A percentile compares a stretch with the other conserved stretches of the same genome.
These are phyloP conservation scores for Salvia splendens DNA, from an alignment of 257 asterid genomes.

Conservation along the genomic window DNA sequence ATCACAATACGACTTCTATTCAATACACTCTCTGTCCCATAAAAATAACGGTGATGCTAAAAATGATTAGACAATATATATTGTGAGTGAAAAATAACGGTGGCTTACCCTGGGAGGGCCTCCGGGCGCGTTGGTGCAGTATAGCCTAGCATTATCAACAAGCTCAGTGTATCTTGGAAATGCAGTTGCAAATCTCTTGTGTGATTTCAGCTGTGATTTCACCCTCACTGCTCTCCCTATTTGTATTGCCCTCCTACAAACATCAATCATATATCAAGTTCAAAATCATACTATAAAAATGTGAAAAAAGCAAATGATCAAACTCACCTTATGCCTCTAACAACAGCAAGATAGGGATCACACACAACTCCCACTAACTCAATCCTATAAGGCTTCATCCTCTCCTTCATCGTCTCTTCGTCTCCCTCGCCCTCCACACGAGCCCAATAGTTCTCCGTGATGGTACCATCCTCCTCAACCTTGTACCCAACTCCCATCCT, in stretches of 20 bases:
- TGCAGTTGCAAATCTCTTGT: slow-evolving; percentile 86
- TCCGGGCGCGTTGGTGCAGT: slow-evolving; percentile 61
- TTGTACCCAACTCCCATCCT: slow-evolving; percentile 91
- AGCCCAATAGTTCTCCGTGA: slow-evolving; percentile 82
- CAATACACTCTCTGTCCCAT: too few relatives aligned
- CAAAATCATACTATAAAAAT: not conserved
- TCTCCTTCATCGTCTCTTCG: slow-evolving; percentile 30
- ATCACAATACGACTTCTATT: not conserved
- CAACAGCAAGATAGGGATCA: slow-evolving; percentile 85
- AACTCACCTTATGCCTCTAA: slow-evolving; percentile 85
- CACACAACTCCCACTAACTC: slow-evolving; percentile 94
- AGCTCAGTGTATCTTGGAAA: slow-evolving; percentile 64
- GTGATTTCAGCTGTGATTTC: slow-evolving; percentile 76
- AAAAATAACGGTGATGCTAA: too few relatives aligned
- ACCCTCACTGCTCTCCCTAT: slow-evolving; percentile 92
- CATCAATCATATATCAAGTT: not conserved
- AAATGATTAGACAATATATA: too few relatives aligned
- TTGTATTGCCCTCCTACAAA: slow-evolving; percentile 80
- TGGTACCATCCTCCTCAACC: slow-evolving; percentile 69
- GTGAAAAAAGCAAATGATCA: not conserved
- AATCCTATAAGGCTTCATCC: slow-evolving; percentile 67
- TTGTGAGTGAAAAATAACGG: too few relatives aligned
- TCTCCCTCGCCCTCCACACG: slow-evolving; percentile 38
- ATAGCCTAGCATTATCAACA: slow-evolving; percentile 85
- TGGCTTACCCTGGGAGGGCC: slow-evolving; percentile 63